Base-by-base conservation (phyloP, 352 stramenopile species). In the Phytophthora agathidicida region DNA sequence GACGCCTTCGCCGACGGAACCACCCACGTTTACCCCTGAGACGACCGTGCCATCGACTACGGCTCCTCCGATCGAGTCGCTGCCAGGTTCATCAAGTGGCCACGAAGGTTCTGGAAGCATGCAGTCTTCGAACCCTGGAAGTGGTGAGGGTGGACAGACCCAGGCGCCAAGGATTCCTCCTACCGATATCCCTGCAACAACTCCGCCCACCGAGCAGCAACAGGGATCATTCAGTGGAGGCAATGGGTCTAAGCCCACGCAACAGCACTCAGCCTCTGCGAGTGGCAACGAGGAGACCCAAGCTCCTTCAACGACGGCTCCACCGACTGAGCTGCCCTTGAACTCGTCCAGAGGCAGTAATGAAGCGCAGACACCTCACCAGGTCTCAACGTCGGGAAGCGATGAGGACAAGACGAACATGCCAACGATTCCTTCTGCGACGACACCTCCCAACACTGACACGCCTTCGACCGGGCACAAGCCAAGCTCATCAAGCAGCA, bases 251-350 rank as follows among this genome's bases (percentile, higher is more conserved):
- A 30, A 53, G 20, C 5, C 10, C 1, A 27, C 20, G 3, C 48
- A 57, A 36, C 50, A 58, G 9, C 32, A 54, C 46, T 57, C 48
- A 8, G 26, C 13, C 27, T 27, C 36, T 27, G 48, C 17, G 20
- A 51, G 36, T 11, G 26, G 24, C 16, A 32, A 38, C 13, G 35
- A 32, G 13, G 17, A 47, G 23, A 54, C 52, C 9, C 39, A 41
- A 19, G 6, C 19, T 23, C 52, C 52, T 5, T 13, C 26, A 5
- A 46, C 41, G 41, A 53, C 41, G 3, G 17, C 23, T 41, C 41
- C 49, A 33, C 30, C 51, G 17, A 24, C 14, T 23, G 51, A 46
- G 4, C 39, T 52, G 28, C 38, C 44, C n/a, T 10, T 10, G 28
- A 20, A 26, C 16, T 47, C 48, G 26, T 57, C 48, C 7, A 57